Evolutionary conservation across 1,284 basidiomycete species (phyloP).

Genomic region (Boletus austroedulis): DNA sequence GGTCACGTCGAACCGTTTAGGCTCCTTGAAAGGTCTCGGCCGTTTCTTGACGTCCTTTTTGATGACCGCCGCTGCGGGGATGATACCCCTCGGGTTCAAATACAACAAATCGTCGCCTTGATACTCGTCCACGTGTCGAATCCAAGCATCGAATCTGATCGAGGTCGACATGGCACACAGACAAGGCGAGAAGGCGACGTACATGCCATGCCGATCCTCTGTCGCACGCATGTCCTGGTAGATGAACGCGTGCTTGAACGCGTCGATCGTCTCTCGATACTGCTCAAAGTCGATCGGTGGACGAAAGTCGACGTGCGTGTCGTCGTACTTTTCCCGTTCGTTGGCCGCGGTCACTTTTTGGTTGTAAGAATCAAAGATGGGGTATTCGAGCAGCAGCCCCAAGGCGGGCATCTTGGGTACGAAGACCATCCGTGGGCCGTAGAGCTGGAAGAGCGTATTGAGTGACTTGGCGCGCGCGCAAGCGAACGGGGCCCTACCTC

Average conservation of each 20-base stretch:
- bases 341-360: conserved; percentile 60
- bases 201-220: conserved; percentile 81
- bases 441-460: conserved; percentile 47
- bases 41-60: conserved; percentile 54
- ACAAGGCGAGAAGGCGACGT: conserved; percentile 36
- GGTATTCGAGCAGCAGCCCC: conserved; percentile 92
- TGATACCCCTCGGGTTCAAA: conserved; percentile 66
- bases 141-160: conserved; percentile 72
- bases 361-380: conserved; percentile 84
- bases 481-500: conserved; percentile 45
- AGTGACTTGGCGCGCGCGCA: background rate
- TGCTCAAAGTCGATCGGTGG: conserved; percentile 69
- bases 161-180: background rate
- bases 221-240: conserved; percentile 81
- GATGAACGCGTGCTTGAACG: conserved; percentile 82
- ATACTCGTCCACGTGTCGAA: conserved; percentile 66
- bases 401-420: conserved; percentile 97
- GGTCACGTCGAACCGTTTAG: conserved; percentile 61
- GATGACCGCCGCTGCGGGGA: conserved; percentile 66
- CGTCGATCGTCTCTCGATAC: conserved; percentile 62
- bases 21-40: conserved; percentile 63
- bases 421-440: conserved; percentile 74
- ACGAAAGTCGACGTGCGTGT: conserved; percentile 55
- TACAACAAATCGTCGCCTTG: conserved; percentile 67
- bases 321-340: conserved; percentile 46